Percentiles rank a stretch among this genome's conserved stretches.
Evolutionary conservation across 2,329 filamentous ascomycete genomes (phyloP).

Genomic region (Cyclaneusma minus): DNA sequence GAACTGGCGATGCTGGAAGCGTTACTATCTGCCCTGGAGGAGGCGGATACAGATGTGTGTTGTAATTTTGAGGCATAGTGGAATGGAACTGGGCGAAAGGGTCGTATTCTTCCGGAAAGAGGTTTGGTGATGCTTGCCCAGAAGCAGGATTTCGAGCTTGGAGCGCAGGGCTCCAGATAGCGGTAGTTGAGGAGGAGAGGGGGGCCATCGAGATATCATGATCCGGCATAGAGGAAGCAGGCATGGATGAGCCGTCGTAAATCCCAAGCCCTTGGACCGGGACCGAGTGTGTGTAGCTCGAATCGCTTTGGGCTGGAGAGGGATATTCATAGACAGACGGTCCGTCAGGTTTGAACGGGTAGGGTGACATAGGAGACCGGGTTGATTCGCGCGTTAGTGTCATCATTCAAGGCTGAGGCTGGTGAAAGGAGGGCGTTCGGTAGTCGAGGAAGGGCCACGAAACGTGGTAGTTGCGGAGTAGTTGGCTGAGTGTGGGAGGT

Average conservation of each 20-base stretch:
- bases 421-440: constrained; percentile 4
- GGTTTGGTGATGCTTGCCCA: constrained; percentile 21
- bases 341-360: constrained; percentile 12
- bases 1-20: constrained; percentile 15
- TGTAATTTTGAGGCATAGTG: constrained; percentile 25
- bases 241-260: constrained; percentile 11
- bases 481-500: neutral
- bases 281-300: constrained; percentile 14
- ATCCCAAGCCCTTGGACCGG: constrained; percentile 15
- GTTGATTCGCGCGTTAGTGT: constrained; percentile 18
- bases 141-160: constrained; percentile 12
- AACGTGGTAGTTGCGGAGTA: constrained; percentile 5
- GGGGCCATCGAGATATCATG: constrained; percentile 8
- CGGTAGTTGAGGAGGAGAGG: constrained; percentile 10
- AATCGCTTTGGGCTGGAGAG: constrained; percentile 18
- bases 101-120: constrained; percentile 34
- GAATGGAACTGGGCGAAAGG: constrained; percentile 31
- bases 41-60: constrained; percentile 29
- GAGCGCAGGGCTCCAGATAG: constrained; percentile 12
- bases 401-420: constrained; percentile 16
- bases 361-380: constrained; percentile 16
- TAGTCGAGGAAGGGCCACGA: constrained; percentile 5
- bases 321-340: constrained; percentile 19
- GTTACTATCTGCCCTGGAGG: constrained; percentile 20
- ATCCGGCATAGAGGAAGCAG: constrained; percentile 13